Evolutionary conservation across 2,329 filamentous ascomycete genomes (phyloP).

Genomic region (Arachnomyces sp.): DNA sequence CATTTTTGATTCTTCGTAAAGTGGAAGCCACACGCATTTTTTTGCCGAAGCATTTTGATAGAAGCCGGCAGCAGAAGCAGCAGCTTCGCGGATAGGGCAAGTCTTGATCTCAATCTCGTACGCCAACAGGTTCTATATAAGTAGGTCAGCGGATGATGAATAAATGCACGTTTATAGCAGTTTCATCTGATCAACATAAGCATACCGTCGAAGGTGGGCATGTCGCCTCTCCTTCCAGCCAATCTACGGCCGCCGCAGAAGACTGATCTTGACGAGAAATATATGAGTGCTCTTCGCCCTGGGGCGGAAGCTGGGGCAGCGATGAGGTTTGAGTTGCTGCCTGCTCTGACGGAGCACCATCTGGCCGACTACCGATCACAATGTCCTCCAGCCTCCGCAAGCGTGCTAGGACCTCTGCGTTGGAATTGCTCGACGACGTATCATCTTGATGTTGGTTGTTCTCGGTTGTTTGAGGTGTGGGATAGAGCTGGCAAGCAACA

Average conservation of each 20-base stretch:
- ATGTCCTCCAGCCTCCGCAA: constrained; percentile 13
- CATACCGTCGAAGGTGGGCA: constrained; percentile 9
- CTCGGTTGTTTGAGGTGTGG: too few relatives aligned
- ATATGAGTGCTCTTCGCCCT: too few relatives aligned
- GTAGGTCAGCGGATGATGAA: constrained; percentile 4
- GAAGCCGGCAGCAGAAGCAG: too few relatives aligned
- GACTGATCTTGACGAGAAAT: background rate
- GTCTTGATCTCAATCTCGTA: background rate
- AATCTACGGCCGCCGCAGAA: constrained; percentile 8
- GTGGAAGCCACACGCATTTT: constrained; percentile 27
- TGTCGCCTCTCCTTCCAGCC: constrained; percentile 14
- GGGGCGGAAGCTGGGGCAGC: too few relatives aligned
- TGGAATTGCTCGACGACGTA: background rate
- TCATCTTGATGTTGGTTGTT: too few relatives aligned
- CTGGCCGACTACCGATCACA: constrained; percentile 7
- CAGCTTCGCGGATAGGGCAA: constrained; percentile 5
- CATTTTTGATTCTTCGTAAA: constrained; percentile 23
- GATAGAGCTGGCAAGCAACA: constrained; percentile 16
- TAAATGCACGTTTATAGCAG: background rate
- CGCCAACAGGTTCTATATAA: constrained; percentile 4
- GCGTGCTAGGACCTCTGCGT: constrained; percentile 10
- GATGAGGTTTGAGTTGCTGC: too few relatives aligned
- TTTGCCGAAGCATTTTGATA: constrained; percentile 1
- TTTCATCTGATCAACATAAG: background rate
- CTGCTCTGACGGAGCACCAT: background rate